Percentiles rank a stretch among this genome's conserved stretches.
Evolutionary conservation across 495 filamentous ascomycete species (phyloP).

Genomic region (Terfezia boudieri): DNA sequence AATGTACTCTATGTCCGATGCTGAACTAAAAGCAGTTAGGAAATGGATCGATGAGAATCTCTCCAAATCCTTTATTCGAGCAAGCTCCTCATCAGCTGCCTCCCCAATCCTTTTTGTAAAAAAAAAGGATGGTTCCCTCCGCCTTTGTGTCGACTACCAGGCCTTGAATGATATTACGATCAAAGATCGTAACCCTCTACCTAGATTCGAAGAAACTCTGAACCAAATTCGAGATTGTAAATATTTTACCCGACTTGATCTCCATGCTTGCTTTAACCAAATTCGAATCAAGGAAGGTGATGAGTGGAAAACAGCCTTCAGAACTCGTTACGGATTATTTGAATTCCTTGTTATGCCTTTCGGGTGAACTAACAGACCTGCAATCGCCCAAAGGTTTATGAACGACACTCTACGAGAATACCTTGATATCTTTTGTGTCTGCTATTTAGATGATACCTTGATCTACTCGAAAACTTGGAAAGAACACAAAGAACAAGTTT

Average conservation of each 20-base stretch:
- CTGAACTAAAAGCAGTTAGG: conserved; percentile 2
- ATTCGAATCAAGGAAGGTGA: conserved; percentile 4
- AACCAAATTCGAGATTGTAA: conserved; percentile 3
- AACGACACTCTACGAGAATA: conserved; percentile 6
- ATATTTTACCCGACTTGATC: conserved; percentile 12
- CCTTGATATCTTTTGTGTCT: conserved; percentile 6
- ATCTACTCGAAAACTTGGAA: conserved; percentile 8
- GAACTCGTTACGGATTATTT: conserved; percentile 16
- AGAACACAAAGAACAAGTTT: conserved; percentile 6
- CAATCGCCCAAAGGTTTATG: conserved; percentile 5
- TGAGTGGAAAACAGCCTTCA: conserved; percentile 5
- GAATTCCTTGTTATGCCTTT: conserved; percentile 18
- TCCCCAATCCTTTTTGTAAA: conserved; percentile 2
- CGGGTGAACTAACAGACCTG: conserved; percentile 1
- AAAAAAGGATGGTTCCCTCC: background rate
- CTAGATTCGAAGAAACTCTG: conserved; percentile 1
- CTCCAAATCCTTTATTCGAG: background rate
- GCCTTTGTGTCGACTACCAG: conserved; percentile 5
- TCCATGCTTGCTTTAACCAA: background rate
- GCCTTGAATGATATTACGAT: conserved; percentile 8
- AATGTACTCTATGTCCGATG: background rate
- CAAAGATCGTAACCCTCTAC: conserved; percentile 8
- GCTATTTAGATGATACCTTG: conserved; percentile 12
- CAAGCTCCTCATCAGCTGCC: background rate
- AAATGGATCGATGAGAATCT: conserved; percentile 3